Percentiles rank a stretch among this genome's conserved stretches.
Evolutionary conservation across 805 yeast species (phyloP).

Genomic region (Monosporozyma aquatica): DNA sequence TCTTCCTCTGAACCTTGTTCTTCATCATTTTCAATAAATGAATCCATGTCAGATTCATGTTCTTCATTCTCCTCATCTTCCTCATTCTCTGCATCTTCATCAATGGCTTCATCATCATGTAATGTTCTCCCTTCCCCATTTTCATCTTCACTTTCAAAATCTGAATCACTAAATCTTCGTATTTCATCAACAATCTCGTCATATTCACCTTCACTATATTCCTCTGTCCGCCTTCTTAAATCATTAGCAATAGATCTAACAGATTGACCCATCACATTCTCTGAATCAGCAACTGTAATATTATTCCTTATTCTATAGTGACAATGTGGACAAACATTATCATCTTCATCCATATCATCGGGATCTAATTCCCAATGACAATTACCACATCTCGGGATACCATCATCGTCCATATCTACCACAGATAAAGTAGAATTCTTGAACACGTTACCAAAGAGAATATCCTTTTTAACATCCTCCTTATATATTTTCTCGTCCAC

Average conservation of each 20-base stretch:
- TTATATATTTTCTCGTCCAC: slow-evolving; percentile 11
- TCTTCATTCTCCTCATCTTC: slow-evolving; percentile 9
- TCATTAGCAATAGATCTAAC: slow-evolving; percentile 1
- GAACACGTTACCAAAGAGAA: slow-evolving; percentile 43
- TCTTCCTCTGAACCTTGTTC: slow-evolving; percentile 6
- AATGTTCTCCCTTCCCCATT: slow-evolving; percentile 6
- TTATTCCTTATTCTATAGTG: slow-evolving; percentile 40
- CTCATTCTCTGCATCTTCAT: slow-evolving; percentile 9
- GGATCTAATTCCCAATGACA: slow-evolving; percentile 68
- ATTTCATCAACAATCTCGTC: slow-evolving; percentile 9
- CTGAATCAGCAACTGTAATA: slow-evolving; percentile 1
- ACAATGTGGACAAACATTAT: slow-evolving; percentile 59
- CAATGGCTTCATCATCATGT: slow-evolving; percentile 11
- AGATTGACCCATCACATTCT: slow-evolving; percentile 1
- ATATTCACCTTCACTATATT: slow-evolving; percentile 23
- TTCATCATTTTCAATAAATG: slow-evolving; percentile 15
- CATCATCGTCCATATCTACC: slow-evolving; percentile 57
- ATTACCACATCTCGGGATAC: slow-evolving; percentile 62
- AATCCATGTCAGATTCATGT: slow-evolving; percentile 14
- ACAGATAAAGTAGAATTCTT: slow-evolving; percentile 41
- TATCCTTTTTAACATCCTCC: slow-evolving; percentile 21
- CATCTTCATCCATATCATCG: slow-evolving; percentile 29
- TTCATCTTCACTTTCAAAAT: slow-evolving; percentile 5
- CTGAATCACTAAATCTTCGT: slow-evolving; percentile 7
- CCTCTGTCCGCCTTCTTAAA: slow-evolving; percentile 11